Conservation (phyloP, 345 rosid genomes). For the Melaleuca quinquenervia region DNA sequence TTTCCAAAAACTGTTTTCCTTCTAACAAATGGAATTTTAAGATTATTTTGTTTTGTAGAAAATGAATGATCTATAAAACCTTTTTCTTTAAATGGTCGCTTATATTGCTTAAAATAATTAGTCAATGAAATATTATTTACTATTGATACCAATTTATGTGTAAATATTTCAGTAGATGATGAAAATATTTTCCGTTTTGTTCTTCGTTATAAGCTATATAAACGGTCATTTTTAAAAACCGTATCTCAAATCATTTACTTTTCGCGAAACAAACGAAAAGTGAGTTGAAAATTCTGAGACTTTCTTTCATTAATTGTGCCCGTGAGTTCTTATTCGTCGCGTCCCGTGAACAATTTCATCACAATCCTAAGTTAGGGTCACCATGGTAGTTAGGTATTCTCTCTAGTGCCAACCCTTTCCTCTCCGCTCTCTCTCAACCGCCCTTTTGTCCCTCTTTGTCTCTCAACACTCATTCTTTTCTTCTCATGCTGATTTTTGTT, state of each 20-base stretch:
- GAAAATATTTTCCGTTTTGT: neutral
- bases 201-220: fast-evolving
- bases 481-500: neutral
- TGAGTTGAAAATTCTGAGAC: neutral
- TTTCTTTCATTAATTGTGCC: neutral
- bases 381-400: neutral
- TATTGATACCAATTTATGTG: neutral
- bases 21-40: no score
- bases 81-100: neutral
- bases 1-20: no score
- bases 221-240: fast-evolving
- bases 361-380: neutral
- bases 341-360: neutral
- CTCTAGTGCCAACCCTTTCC: neutral
- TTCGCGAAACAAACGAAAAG: fast-evolving
- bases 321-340: neutral
- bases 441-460: neutral
- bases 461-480: neutral
- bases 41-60: neutral
- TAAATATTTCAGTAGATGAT: fast-evolving
- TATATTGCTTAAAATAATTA: neutral
- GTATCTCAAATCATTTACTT: neutral
- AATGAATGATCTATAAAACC: neutral
- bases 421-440: neutral
- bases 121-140: fast-evolving